These are phyloP conservation scores for Diaporthe aspalathi DNA, from an alignment of 2,329 filamentous ascomycete species.

Conservation along the genomic window DNA sequence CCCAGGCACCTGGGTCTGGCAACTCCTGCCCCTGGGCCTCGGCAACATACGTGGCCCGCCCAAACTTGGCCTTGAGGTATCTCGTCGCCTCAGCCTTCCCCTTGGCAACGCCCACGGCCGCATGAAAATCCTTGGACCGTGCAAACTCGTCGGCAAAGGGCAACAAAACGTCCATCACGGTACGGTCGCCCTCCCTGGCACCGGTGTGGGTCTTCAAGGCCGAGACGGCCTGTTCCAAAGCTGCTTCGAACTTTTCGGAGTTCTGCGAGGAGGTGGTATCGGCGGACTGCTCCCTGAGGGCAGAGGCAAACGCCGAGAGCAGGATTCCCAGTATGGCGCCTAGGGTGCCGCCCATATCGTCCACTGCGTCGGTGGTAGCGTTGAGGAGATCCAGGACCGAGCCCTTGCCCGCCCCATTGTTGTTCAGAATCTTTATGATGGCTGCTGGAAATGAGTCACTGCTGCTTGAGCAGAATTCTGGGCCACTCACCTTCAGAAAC, in stretches of 20 bases:
- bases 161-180: constrained; percentile 32
- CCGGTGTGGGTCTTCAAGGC: constrained; percentile 41
- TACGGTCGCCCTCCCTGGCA: constrained; percentile 42
- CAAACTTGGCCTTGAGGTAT: constrained; percentile 46
- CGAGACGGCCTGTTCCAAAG: constrained; percentile 35
- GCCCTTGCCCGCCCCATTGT: constrained; percentile 41
- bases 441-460: neutral
- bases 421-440: constrained; percentile 28
- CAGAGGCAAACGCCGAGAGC: constrained; percentile 41
- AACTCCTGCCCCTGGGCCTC: constrained; percentile 46
- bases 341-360: constrained; percentile 50
- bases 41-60: constrained; percentile 46
- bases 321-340: constrained; percentile 45
- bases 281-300: constrained; percentile 25
- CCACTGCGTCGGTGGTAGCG: constrained; percentile 47
- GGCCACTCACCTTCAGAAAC: constrained; percentile 37
- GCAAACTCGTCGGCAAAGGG: constrained; percentile 41
- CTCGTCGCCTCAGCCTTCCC: constrained; percentile 47
- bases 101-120: constrained; percentile 40
- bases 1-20: constrained; percentile 49
- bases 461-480: no score
- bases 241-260: constrained; percentile 28
- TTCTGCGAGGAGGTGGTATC: neutral
- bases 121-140: constrained; percentile 29
- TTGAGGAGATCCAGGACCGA: constrained; percentile 46